Evolutionary conservation across 2,329 filamentous ascomycete species (phyloP).

Genomic region (Penicillium sp.): DNA sequence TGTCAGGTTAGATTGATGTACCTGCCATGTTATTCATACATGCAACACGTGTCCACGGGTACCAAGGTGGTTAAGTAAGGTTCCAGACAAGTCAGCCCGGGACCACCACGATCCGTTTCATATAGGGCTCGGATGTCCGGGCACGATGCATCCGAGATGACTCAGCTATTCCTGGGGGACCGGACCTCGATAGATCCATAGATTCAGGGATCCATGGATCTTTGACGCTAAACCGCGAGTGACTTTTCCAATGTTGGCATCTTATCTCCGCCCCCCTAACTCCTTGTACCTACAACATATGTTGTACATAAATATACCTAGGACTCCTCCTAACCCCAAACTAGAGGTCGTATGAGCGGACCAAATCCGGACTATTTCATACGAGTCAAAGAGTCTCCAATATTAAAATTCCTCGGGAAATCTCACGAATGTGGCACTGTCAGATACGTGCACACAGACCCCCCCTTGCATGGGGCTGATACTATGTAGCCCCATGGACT

Average conservation of each 20-base stretch:
- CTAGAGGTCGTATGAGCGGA: not conserved
- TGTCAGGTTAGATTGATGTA: not conserved
- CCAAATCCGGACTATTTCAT: slow-evolving; percentile 9
- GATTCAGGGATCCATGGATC: not conserved
- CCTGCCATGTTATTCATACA: not conserved
- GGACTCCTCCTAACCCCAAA: not conserved
- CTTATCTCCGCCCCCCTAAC: not conserved
- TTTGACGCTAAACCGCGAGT: not conserved
- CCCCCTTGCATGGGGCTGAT: not conserved
- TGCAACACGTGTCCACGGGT: not conserved
- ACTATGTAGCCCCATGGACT: no score
- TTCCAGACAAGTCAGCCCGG: not conserved
- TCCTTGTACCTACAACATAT: not conserved
- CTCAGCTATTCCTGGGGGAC: not conserved
- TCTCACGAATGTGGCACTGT: slow-evolving; percentile 1
- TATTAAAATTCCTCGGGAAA: not conserved
- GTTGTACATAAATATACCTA: not conserved
- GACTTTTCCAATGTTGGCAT: not conserved
- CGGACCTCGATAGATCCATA: not conserved
- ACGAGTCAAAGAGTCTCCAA: slow-evolving; percentile 18
- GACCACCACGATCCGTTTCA: not conserved
- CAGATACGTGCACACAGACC: not conserved
- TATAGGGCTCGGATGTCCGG: not conserved
- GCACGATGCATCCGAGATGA: not conserved
- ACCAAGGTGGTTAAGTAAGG: not conserved